Conservation (phyloP, 208 protist genomes). For the Leishmania guyanensis region DNA sequence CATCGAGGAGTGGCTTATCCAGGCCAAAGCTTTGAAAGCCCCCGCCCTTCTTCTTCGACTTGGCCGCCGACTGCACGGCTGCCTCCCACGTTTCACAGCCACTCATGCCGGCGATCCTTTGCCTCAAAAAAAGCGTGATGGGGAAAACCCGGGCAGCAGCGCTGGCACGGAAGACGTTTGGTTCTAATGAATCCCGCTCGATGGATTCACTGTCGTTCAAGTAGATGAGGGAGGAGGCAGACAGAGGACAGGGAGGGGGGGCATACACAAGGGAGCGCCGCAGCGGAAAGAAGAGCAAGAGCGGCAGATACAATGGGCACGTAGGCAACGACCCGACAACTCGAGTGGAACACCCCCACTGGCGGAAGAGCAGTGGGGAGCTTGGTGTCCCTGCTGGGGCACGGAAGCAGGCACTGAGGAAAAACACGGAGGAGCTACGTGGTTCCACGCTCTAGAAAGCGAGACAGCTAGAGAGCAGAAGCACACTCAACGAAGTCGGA, state of each 20-base stretch:
- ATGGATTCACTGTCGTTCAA: neutral
- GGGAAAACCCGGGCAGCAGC: neutral
- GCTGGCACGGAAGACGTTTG: neutral
- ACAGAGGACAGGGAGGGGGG: neutral
- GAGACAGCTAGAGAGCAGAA: no score
- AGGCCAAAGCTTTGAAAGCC: slow-evolving; percentile 93
- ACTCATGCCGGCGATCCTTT: slow-evolving; percentile 30
- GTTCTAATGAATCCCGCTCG: neutral
- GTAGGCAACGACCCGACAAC: neutral
- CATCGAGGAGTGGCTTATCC: slow-evolving; percentile 90
- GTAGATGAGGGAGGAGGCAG: neutral
- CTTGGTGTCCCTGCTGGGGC: neutral
- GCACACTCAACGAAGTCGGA: no score
- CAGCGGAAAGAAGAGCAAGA: neutral
- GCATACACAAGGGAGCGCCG: neutral
- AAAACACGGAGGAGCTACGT: no score
- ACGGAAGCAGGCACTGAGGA: neutral
- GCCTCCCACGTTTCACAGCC: slow-evolving; percentile 77
- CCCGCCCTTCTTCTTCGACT: slow-evolving; percentile 76
- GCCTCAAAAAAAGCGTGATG: neutral
- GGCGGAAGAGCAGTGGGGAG: neutral
- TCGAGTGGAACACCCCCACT: neutral
- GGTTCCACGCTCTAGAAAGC: no score
- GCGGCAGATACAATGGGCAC: neutral
- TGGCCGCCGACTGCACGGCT: slow-evolving; percentile 56